A percentile compares a stretch with the other conserved stretches of the same genome.
Conservation (phyloP, 192 early-diverging fungal genomes). For the Coemansia javaensis region DNA sequence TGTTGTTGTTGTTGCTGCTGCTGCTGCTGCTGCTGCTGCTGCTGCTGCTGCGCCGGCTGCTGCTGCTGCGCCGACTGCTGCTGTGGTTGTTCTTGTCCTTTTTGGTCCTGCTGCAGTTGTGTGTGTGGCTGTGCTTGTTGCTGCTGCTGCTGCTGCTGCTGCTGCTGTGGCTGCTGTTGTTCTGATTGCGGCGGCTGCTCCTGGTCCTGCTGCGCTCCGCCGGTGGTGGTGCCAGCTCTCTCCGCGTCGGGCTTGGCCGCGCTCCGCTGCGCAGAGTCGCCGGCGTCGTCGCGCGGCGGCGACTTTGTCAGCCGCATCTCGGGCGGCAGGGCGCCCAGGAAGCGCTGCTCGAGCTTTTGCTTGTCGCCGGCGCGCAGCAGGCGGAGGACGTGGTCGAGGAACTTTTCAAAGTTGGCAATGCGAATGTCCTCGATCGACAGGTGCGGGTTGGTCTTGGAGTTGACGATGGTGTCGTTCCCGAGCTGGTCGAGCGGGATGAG, state of each 20-base stretch:
- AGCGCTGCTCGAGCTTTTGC: conserved; percentile 21
- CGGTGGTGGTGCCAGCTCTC: too few relatives aligned
- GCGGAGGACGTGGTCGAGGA: conserved; percentile 63
- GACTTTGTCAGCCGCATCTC: conserved; percentile 12
- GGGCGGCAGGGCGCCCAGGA: conserved; percentile 22
- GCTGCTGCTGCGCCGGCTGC: not conserved
- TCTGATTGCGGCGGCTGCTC: too few relatives aligned
- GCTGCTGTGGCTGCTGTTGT: too few relatives aligned
- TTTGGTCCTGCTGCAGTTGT: too few relatives aligned
- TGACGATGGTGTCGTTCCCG: conserved; percentile 50
- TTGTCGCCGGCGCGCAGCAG: conserved; percentile 25
- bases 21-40: not conserved
- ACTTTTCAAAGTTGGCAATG: conserved; percentile 77
- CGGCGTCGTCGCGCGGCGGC: not conserved
- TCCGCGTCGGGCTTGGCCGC: too few relatives aligned
- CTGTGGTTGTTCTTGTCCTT: too few relatives aligned
- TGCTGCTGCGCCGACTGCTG: too few relatives aligned
- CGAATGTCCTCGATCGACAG: conserved; percentile 87
- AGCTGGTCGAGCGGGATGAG: conserved; percentile 76
- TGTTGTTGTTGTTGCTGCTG: not conserved
- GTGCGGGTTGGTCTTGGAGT: conserved; percentile 54
- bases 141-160: too few relatives aligned
- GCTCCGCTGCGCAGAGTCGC: not conserved
- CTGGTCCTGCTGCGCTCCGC: too few relatives aligned
- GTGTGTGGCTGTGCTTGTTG: too few relatives aligned